phyloP scores from a whole-genome alignment of 2,329 filamentous ascomycete species.

The Cercospora beticola region DNA sequence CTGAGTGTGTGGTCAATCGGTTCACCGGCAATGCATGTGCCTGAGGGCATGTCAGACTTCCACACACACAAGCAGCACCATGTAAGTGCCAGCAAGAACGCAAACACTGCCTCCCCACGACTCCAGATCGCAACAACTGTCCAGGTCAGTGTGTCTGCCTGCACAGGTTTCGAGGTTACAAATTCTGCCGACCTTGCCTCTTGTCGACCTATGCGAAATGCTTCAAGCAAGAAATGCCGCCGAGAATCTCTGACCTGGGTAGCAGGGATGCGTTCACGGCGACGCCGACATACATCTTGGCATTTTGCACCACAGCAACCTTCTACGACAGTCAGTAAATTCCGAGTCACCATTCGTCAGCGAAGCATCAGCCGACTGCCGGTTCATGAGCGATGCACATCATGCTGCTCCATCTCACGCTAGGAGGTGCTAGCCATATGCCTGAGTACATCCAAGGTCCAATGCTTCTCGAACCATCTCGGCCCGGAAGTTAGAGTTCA shows the following conservation, averaged over 20 bases:
- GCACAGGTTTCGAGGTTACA: neutral
- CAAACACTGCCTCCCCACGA: neutral
- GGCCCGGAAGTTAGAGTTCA: neutral
- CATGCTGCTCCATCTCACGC: neutral
- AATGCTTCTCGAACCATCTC: neutral
- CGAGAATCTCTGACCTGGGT: neutral
- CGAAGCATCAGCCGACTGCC: neutral
- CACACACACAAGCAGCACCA: neutral
- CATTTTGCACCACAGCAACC: neutral
- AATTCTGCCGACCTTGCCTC: neutral
- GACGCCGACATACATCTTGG: neutral
- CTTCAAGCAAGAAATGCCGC: neutral
- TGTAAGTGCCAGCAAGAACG: neutral
- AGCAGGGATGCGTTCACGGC: neutral
- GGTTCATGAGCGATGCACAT: neutral
- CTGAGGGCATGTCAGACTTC: neutral
- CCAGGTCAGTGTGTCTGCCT: neutral
- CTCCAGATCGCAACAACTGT: neutral
- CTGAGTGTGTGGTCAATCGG: neutral
- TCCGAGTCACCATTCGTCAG: neutral
- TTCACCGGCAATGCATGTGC: neutral
- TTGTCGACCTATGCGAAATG: neutral
- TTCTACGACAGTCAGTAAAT: neutral
- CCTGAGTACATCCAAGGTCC: neutral
- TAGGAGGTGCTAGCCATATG: neutral